A percentile compares a stretch with the other conserved stretches of the same genome.
phyloP scores from a whole-genome alignment of 805 yeast genomes.

The Cyberlindnera xishuangbannaensis region DNA sequence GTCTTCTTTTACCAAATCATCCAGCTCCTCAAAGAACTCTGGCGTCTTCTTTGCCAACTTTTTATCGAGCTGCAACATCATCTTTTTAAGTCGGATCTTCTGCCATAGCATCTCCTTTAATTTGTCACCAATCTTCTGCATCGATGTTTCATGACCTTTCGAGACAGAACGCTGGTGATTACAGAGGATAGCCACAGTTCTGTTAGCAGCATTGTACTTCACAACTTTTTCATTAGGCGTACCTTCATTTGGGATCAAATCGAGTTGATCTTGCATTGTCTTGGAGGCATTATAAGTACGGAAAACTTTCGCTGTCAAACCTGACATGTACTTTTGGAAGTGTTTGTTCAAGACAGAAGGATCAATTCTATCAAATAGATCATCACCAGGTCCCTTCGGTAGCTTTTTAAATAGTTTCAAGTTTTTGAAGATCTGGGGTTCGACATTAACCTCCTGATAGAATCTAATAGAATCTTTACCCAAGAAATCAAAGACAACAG shows the following conservation, averaged over 20 bases:
- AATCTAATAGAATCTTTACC: constrained; percentile 94
- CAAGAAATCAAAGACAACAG: constrained; percentile 82
- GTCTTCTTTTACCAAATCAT: constrained; percentile 61
- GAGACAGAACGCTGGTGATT: constrained; percentile 93
- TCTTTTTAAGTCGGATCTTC: constrained; percentile 64
- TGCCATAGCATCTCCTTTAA: constrained; percentile 83
- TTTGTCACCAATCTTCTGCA: constrained; percentile 71
- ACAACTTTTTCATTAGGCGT: constrained; percentile 83
- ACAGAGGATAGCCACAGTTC: constrained; percentile 93
- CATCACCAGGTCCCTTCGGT: constrained; percentile 90
- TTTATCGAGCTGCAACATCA: constrained; percentile 63
- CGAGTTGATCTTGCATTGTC: constrained; percentile 94
- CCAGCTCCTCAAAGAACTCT: constrained; percentile 60
- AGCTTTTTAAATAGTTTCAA: constrained; percentile 78
- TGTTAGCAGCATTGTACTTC: constrained; percentile 87
- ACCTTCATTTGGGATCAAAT: constrained; percentile 78
- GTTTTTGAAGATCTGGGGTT: constrained; percentile 86
- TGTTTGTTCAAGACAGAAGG: constrained; percentile 81
- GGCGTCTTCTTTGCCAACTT: constrained; percentile 42
- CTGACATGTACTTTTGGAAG: constrained; percentile 85
- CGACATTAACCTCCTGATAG: constrained; percentile 90
- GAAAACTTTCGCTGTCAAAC: constrained; percentile 92
- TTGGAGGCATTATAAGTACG: constrained; percentile 96
- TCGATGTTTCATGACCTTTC: constrained; percentile 75
- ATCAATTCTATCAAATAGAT: constrained; percentile 83